These are phyloP conservation scores for Fusarium equiseti DNA, from an alignment of 2,329 filamentous ascomycete genomes.

Conservation along the genomic window DNA sequence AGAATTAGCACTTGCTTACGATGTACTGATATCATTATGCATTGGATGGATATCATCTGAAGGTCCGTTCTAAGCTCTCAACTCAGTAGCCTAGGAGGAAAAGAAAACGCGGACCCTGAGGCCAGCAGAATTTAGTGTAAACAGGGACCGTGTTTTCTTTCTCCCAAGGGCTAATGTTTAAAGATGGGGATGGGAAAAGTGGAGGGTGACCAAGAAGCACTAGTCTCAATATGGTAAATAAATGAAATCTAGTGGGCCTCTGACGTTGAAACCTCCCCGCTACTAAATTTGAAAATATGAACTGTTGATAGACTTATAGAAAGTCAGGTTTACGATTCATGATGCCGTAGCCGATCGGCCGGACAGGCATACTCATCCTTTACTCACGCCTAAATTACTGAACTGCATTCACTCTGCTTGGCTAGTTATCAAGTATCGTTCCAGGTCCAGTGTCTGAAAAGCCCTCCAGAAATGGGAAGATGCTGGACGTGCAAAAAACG, in stretches of 20 bases:
- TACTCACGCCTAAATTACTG: accelerated
- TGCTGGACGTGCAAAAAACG: conserved; percentile 4
- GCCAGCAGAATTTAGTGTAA: no score
- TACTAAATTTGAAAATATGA: accelerated
- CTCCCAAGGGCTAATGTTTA: no score
- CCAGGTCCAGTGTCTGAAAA: neutral
- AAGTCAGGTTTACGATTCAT: neutral
- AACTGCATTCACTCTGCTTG: neutral
- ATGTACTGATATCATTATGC: no score
- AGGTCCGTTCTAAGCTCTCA: no score
- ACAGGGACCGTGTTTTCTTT: no score
- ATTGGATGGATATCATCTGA: no score
- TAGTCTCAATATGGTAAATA: neutral
- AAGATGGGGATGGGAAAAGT: neutral
- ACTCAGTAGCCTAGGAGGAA: no score
- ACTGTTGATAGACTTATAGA: neutral
- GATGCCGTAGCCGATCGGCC: neutral
- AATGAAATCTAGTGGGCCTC: neutral
- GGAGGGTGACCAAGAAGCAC: neutral
- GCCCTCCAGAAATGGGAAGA: neutral
- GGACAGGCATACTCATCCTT: neutral
- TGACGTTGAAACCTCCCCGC: neutral
- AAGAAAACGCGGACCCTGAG: no score
- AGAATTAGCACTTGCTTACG: no score
- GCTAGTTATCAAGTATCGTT: neutral